Conservation (phyloP, 129 eudicot species). For the Flaveria bidentis region DNA sequence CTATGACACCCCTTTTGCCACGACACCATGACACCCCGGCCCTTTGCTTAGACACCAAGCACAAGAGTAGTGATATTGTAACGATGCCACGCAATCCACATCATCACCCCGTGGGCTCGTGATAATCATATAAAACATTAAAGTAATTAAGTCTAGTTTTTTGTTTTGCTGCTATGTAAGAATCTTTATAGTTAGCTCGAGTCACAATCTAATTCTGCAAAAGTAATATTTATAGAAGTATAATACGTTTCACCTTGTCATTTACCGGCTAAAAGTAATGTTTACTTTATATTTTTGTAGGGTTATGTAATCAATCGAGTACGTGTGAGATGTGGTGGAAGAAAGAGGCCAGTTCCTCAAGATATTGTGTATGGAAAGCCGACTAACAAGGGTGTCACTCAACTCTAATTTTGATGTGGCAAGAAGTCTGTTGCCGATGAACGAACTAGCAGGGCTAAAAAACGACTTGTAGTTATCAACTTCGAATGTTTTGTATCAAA, state of each 20-base stretch:
- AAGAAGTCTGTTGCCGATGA: constrained; percentile 65
- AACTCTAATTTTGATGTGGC: constrained; percentile 57
- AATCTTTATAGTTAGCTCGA: neutral
- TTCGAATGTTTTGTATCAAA: too few species aligned
- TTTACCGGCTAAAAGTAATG: neutral
- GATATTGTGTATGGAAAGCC: constrained; percentile 32
- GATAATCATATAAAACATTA: too few species aligned
- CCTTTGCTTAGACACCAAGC: too few species aligned
- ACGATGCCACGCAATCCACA: too few species aligned
- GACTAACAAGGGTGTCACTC: constrained; percentile 62
- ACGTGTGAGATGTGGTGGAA: constrained; percentile 60
- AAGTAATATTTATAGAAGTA: neutral
- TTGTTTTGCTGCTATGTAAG: too few species aligned
- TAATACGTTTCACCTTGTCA: neutral
- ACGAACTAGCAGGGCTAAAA: constrained; percentile 1
- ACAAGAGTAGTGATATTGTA: too few species aligned
- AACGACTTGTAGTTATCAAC: too few species aligned
- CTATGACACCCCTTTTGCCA: too few species aligned
- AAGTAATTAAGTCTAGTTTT: neutral
- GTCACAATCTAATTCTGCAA: neutral
- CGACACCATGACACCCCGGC: too few species aligned
- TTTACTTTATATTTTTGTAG: constrained; percentile 9
- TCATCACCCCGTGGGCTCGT: too few species aligned
- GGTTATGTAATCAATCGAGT: constrained; percentile 55
- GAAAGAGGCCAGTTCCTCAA: constrained; percentile 60